phyloP scores from a whole-genome alignment of 495 filamentous ascomycete genomes.

The Cercophora scortea region DNA sequence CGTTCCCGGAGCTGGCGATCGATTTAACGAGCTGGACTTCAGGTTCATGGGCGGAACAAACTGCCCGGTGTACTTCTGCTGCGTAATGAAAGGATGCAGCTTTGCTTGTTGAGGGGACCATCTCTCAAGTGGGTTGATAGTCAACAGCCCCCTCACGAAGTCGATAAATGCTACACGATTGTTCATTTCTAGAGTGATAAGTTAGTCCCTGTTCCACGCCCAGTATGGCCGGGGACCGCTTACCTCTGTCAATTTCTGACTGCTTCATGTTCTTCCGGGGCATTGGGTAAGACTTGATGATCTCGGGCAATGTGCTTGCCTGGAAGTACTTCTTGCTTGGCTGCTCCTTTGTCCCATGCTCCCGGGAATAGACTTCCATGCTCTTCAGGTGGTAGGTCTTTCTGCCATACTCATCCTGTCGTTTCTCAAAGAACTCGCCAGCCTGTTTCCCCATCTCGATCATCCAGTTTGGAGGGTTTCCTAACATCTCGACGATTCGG shows the following conservation, averaged over 20 bases:
- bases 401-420: slow-evolving; percentile 79
- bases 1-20: slow-evolving; percentile 90
- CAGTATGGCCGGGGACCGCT: slow-evolving; percentile 9
- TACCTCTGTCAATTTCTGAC: slow-evolving; percentile 91
- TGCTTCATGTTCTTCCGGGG: slow-evolving; percentile 99
- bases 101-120: slow-evolving; percentile 99
- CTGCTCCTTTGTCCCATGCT: slow-evolving; percentile 94
- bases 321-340: slow-evolving; percentile 99
- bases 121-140: slow-evolving; percentile 90
- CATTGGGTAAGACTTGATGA: slow-evolving; percentile 96
- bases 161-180: slow-evolving; percentile 98
- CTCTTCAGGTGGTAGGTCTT: slow-evolving; percentile 88
- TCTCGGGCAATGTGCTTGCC: slow-evolving; percentile 86
- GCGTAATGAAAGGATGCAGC: slow-evolving; percentile 96
- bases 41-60: slow-evolving; percentile 98
- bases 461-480: slow-evolving; percentile 97
- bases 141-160: slow-evolving; percentile 91
- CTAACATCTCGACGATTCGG: slow-evolving; percentile 97
- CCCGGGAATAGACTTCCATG: slow-evolving; percentile 93
- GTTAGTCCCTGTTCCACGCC: slow-evolving; percentile 2
- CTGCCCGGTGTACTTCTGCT: slow-evolving; percentile 90
- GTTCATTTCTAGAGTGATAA: slow-evolving; percentile 69
- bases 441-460: slow-evolving; percentile 98
- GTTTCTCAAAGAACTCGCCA: slow-evolving; percentile 95
- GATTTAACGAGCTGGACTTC: slow-evolving; percentile 71